Base-by-base conservation (phyloP, 495 filamentous ascomycete genomes). In the Cudoniella acicularis region DNA sequence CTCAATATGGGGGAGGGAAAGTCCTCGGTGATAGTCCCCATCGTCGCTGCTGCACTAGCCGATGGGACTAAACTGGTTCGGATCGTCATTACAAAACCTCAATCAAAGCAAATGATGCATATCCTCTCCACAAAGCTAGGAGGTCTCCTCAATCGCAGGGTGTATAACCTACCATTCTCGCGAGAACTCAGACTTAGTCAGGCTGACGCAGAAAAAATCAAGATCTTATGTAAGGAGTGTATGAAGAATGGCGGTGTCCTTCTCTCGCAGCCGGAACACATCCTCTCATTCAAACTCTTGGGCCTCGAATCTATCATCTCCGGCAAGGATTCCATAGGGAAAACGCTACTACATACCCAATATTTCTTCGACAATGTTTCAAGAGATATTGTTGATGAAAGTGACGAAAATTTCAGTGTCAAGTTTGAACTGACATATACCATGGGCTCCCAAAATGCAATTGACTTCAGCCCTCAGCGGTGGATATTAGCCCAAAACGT, bases 1-100 rank as follows among this genome's bases (percentile, higher is more conserved):
- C 72, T 91, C 52, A 89, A 89, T 61, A 90, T 90, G 87, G 87
- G 87, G 0, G 79, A 88, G 65, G 87, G 88, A 0, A 91, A 91
- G 63, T 85, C 85, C 0, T 85, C 84, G 0, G 81, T 89, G 1
- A 88, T 91, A 53, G 78, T 89, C 2, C 86, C 87, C 0, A 80
- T 86, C 42, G 79, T 86, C 8, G 77, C 83, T 3, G 75, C 76
- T 0, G 68, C 70, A 2, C 64, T 90, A 16, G 85, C 84, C 0
- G 68, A 90, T 61, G 72, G 73, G 0, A 58, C 60, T 0, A 73
- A 69, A 17, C 71, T 90, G 0, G 76, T 80, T 0, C 69, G 86
- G 11, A 75, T 90, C 0, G 64, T 90, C 3, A 86, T 90, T 9
- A 75, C 77, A 9, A 87, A 85, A 60, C 77, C 87, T 0, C 78